Percentiles rank a stretch among this genome's conserved stretches.
Conservation (phyloP, 495 filamentous ascomycete species). For the Hypomontagnella submonticulosa region DNA sequence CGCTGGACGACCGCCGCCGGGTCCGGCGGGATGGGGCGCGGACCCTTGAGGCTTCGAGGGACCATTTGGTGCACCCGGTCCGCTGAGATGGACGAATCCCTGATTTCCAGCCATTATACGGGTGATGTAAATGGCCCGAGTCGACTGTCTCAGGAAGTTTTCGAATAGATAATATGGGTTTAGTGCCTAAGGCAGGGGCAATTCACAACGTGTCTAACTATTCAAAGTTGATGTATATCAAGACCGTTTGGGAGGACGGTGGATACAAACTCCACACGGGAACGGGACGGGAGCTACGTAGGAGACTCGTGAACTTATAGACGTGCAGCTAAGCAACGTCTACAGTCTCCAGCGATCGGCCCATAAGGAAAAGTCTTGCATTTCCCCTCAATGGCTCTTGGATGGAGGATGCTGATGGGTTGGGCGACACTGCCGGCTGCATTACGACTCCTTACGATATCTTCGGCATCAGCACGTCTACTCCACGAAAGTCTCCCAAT, state of each 20-base stretch:
- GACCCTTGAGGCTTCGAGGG: constrained; percentile 5
- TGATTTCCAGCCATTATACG: constrained; percentile 18
- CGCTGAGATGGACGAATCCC: background rate
- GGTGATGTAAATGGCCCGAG: background rate
- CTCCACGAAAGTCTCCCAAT: too few relatives aligned
- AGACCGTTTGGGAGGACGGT: background rate
- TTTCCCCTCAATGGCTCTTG: too few relatives aligned
- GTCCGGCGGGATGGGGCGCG: background rate
- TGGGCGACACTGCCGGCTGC: too few relatives aligned
- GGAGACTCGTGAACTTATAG: constrained; percentile 14
- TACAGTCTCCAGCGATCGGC: background rate
- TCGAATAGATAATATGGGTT: too few relatives aligned
- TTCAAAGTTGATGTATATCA: too few relatives aligned
- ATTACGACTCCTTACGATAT: too few relatives aligned
- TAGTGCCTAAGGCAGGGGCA: background rate
- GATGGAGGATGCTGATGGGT: too few relatives aligned
- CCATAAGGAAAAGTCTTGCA: too few relatives aligned
- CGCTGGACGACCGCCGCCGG: constrained; percentile 8
- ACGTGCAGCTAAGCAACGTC: background rate
- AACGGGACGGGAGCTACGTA: background rate
- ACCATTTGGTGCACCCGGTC: background rate
- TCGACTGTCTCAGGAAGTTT: background rate
- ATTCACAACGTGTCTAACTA: too few relatives aligned
- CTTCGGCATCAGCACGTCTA: too few relatives aligned
- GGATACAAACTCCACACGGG: background rate